Evolutionary conservation across 2,329 filamentous ascomycete genomes (phyloP).

Genomic region (Gremmenia infestans): DNA sequence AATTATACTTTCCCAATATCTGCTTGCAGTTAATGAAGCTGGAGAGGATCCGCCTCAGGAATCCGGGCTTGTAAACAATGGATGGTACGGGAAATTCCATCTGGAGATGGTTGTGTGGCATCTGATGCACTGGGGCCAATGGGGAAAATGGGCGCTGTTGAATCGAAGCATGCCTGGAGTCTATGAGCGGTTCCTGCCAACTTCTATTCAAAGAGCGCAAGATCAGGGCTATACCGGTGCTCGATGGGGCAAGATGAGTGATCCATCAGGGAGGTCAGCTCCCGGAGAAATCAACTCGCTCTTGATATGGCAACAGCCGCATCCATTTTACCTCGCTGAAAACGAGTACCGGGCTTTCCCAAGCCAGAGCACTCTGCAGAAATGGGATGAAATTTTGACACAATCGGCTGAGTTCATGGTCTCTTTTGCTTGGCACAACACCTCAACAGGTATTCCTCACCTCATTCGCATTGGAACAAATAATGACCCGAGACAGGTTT

Average conservation of each 20-base stretch:
- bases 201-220: constrained; percentile 30
- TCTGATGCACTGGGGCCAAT: constrained; percentile 37
- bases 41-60: constrained; percentile 38
- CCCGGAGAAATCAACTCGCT: constrained; percentile 58
- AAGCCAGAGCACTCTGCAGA: constrained; percentile 38
- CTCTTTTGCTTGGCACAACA: constrained; percentile 51
- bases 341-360: constrained; percentile 40
- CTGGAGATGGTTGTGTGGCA: constrained; percentile 43
- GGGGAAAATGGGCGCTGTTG: constrained; percentile 35
- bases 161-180: constrained; percentile 35
- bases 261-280: constrained; percentile 48
- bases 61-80: constrained; percentile 42
- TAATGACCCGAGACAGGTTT: constrained; percentile 18
- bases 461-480: neutral
- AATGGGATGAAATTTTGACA: constrained; percentile 49
- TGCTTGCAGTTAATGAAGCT: constrained; percentile 39
- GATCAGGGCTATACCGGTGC: constrained; percentile 34
- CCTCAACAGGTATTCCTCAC: constrained; percentile 35
- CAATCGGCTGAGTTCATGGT: constrained; percentile 55
- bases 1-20: constrained; percentile 40
- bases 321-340: constrained; percentile 56
- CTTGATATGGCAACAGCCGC: constrained; percentile 59
- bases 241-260: constrained; percentile 52
- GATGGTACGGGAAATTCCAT: constrained; percentile 43
- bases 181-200: constrained; percentile 32